A percentile compares a stretch with the other conserved stretches of the same genome.
These are phyloP conservation scores for Globisporangium apiculatum DNA, from an alignment of 352 stramenopile species.

Conservation along the genomic window DNA sequence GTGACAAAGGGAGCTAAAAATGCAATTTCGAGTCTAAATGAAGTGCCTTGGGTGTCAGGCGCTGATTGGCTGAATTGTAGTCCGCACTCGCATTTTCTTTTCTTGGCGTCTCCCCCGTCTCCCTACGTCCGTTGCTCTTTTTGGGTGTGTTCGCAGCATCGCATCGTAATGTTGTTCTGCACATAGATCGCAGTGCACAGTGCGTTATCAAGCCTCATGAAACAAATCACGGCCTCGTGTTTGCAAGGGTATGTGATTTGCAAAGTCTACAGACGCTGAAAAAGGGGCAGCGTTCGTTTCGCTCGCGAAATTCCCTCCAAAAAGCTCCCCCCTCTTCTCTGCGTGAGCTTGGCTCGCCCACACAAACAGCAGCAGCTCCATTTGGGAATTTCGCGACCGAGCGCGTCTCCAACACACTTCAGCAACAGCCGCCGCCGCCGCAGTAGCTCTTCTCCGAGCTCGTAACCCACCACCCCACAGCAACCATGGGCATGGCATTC, in stretches of 20 bases:
- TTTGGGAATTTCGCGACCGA: conserved; percentile 39
- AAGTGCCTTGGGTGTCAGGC: conserved; percentile 27
- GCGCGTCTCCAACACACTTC: conserved; percentile 1
- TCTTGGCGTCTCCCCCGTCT: not conserved
- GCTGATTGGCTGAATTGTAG: conserved; percentile 26
- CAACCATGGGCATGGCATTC: conserved; percentile 97
- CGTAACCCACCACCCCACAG: conserved; percentile 9
- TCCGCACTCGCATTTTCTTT: conserved; percentile 15
- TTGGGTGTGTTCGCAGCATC: not conserved
- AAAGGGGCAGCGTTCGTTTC: not conserved
- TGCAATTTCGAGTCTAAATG: not conserved
- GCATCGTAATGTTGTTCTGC: not conserved
- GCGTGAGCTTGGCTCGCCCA: no score
- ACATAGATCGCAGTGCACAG: not conserved
- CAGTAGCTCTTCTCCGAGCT: not conserved
- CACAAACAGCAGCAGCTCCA: conserved; percentile 13
- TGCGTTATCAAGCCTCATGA: no score
- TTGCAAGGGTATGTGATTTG: not conserved
- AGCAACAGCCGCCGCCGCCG: not conserved
- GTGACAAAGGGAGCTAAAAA: no score
- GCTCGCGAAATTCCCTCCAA: no score
- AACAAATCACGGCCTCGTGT: not conserved
- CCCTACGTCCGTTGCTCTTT: not conserved
- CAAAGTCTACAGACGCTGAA: not conserved
- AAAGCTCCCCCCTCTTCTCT: no score